Evolutionary conservation across 352 stramenopile species (phyloP), one percentile per base, ranked within the genome.

Genomic region (Phytopythium vexans): DNA sequence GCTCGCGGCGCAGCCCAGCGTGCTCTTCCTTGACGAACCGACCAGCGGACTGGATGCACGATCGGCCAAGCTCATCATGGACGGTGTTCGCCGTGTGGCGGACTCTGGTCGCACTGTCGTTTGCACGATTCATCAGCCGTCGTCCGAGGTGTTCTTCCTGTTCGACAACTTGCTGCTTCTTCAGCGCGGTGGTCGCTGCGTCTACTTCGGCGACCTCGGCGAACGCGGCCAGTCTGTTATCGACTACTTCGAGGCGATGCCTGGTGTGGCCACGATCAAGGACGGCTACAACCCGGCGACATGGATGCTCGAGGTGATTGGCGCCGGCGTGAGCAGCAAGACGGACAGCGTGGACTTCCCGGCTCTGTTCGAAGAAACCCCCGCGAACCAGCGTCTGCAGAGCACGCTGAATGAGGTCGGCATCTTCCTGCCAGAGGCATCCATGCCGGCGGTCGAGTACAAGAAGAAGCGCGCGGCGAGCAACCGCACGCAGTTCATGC

Each of bases 11-110:
- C 78, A 88, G 35, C 76, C 88, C 27, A 77, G 69, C 38, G 59
- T 97, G 12, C 51, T 97, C 6, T 96, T 97, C 66, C 50, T 86
- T 2, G 88, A 96, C 56, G 84, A 96, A 52, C 86, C 87, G 6
- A 96, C 82, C 34, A 87, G 66, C 44, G 89, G 89, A 16, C 54
- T 97, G 14, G 91, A 97, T 62, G 77, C n/a, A n/a, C n/a, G n/a
- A n/a, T n/a, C n/a, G n/a, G n/a, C n/a, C n/a, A n/a, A n/a, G n/a
- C n/a, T n/a, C 74, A 58, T 97, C n/a, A 88, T 96, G 55, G 69
- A 89, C 15, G 70, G 92, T 0, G 68, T 97, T 5, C 81, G 89
- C 41, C 88, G 91, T 42, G 74, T 96, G 44, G 85, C 88, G 1
- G 62, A 62, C 37, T 74, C 72, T 7, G 82, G 85, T 9, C 60